A percentile compares a stretch with the other conserved stretches of the same genome.
phyloP scores from a whole-genome alignment of 2,329 filamentous ascomycete genomes.

The Fusarium circinatum region DNA sequence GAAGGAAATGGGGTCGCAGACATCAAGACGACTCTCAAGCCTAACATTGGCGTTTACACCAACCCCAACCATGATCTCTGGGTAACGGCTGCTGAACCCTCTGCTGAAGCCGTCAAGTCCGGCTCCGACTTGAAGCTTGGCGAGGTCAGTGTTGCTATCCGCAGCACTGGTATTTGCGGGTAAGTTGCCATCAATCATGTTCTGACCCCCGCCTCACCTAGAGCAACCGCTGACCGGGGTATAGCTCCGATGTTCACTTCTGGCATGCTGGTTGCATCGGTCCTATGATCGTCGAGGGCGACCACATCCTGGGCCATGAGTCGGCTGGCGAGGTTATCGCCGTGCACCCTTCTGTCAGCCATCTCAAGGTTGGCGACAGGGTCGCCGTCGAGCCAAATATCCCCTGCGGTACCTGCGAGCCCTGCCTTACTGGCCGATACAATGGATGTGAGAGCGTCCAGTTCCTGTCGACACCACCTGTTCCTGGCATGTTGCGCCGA shows the following conservation, averaged over 20 bases:
- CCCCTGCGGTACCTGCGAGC: conserved; percentile 90
- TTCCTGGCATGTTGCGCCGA: conserved; percentile 85
- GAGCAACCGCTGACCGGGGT: conserved; percentile 24
- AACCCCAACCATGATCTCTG: conserved; percentile 93
- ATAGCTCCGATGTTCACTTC: conserved; percentile 92
- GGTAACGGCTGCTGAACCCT: conserved; percentile 82
- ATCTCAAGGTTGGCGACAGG: conserved; percentile 85
- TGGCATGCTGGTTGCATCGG: conserved; percentile 97
- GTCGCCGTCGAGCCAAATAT: conserved; percentile 95
- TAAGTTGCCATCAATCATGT: conserved; percentile 52
- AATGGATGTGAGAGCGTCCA: conserved; percentile 89
- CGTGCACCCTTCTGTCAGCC: conserved; percentile 80
- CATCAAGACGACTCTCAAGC: conserved; percentile 61
- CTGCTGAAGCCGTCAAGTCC: conserved; percentile 76
- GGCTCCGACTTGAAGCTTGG: conserved; percentile 77
- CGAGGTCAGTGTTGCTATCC: conserved; percentile 88
- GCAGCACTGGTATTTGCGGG: conserved; percentile 97
- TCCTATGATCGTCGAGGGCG: conserved; percentile 89
- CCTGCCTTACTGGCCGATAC: conserved; percentile 91
- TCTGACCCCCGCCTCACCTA: conserved; percentile 4
- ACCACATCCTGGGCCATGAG: conserved; percentile 95
- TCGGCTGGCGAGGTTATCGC: conserved; percentile 87
- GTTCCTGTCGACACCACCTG: conserved; percentile 91
- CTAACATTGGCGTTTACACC: conserved; percentile 96
- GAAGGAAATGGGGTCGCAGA: conserved; percentile 42